Base-by-base conservation (phyloP, 306 rosid species). In the Quercus wislizeni region DNA sequence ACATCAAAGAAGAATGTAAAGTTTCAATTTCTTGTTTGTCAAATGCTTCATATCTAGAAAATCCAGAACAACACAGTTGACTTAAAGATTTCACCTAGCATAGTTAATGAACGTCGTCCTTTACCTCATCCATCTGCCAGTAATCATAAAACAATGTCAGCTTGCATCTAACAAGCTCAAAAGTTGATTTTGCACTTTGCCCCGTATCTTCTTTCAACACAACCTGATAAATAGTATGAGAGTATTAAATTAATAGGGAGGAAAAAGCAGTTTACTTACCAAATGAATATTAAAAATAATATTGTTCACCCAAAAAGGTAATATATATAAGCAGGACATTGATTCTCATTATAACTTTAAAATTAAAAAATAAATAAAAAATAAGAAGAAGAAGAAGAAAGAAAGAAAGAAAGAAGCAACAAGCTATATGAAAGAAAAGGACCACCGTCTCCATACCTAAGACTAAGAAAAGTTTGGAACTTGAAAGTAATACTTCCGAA, bases 61-160 rank as follows among this genome's bases (percentile, higher is more conserved):
- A 19, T 8, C 12, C 72, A 68, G 54, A 68, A 23, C 28, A 61
- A 25, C 54, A 35, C 5, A 19, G 72, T 68, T 33, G 25, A 68
- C 38, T 35, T 10, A 68, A 68, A 4, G 52, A 68, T 68, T 59
- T 64, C 54, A 57, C 58, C 85, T 70, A 83, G 69, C 69, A 69
- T 49, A 57, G 55, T 10, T 73, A 49, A 3, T n/a, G 73, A 35
- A 71, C 27, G 73, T 61, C 43, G 61, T 82, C 83, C 78, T 78
- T 69, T 92, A 95, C 98, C 99, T 95, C 98, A 81, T 92, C 86
- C 92, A 85, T 89, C 87, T 85, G 97, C 99, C 99, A 93, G 84
- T 95, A 95, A 77, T 87, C 87, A 79, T 95, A 95, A 80, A 89
- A 93, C 77, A 95, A 78, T n/a, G 96, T 90, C 79, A 95, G 84